Base-by-base conservation (phyloP, 805 yeast genomes). In the Spathaspora hagerdaliae region DNA sequence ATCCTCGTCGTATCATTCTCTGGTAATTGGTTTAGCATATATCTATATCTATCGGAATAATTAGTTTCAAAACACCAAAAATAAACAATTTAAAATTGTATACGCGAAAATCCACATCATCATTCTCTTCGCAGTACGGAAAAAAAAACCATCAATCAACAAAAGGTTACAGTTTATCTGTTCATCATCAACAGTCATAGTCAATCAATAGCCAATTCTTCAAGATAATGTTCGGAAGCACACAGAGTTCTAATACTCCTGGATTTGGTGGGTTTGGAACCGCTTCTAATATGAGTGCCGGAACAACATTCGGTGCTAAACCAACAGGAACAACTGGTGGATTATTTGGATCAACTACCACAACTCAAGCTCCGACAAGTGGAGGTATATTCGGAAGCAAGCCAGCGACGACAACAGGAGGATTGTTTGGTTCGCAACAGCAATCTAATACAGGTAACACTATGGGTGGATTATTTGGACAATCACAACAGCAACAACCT, bases 271-370 rank as follows among this genome's bases (percentile, higher is more conserved):
- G 27, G 26, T 38, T 38, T 29, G 35, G 41, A 6, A n/a, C 41
- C n/a, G 11, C 19, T 34, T 34, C 19, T 34, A 27, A 26, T 12
- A 11, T 13, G 7, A 38, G 29, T 19, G 15, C 35, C 9, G 38
- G 36, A 33, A 32, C 41, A 8, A 11, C 41, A 13, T 40, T 40
- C 32, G 43, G 43, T 5, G 31, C 38, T 11, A 33, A 33, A 33
- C 38, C 38, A n/a, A 37, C 32, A 6, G 14, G 14, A 19, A 32
- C 37, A 15, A 19, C 14, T 19, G 65, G 67, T 31, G 72, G 74
- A 5, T 51, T 69, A 32, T 58, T 61, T 50, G 65, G 60, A 1
- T 12, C 42, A 33, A 33, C 42, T 43, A 41, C 38, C 8, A 29
- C 31, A 27, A 24, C 34, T 12, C 26, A 27, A 12, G 9, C 8